Base-by-base conservation (phyloP, 441 rosid species). In the Gossypium trilobum region DNA sequence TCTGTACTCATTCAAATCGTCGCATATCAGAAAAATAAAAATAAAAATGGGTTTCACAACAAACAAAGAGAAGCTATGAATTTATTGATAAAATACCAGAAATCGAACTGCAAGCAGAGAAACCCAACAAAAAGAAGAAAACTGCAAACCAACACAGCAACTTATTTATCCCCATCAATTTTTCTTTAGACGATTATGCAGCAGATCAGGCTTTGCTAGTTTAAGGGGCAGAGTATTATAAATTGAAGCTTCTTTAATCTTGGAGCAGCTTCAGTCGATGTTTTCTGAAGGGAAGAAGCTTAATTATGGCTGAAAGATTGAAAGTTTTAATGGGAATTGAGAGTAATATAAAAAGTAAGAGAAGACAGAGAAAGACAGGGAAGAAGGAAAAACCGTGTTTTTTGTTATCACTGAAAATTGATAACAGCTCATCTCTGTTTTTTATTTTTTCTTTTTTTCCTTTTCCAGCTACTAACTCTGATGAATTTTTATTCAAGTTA, bases 1-100 rank as follows among this genome's bases (percentile, higher is more conserved):
- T 82, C 89, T 83, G 86, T 73, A 80, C 54, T 74, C 78, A 75
- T 39, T 75, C 78, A 75, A 23, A 62, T 52, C 22, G 22, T 65
- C 20, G 8, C 36, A 11, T 20, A 20, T 64, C 4, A 57, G 22
- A 22, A 14, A 3, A 23, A 7, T 1, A 5, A 42, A 5, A 54
- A 17, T 0, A 23, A 23, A 54, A 19, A 54, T 2, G 23, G 7
- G 36, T 4, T 42, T 71, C n/a, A 7, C 9, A 14, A 20, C 13
- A 16, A 23, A 36, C 10, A 4, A 5, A 51, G 7, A n/a, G 29
- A 66, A 16, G 33, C 3, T 31, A 29, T 13, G n/a, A 39, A n/a
- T 23, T n/a, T 25, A 14, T 42, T 20, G 42, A 57, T 23, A 61
- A 71, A 46, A 13, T 46, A 74, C 68, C 77, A 29, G 80, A 74